Conservation (phyloP, 768 basidiomycete species). For the Rhizopogon vesiculosus region DNA sequence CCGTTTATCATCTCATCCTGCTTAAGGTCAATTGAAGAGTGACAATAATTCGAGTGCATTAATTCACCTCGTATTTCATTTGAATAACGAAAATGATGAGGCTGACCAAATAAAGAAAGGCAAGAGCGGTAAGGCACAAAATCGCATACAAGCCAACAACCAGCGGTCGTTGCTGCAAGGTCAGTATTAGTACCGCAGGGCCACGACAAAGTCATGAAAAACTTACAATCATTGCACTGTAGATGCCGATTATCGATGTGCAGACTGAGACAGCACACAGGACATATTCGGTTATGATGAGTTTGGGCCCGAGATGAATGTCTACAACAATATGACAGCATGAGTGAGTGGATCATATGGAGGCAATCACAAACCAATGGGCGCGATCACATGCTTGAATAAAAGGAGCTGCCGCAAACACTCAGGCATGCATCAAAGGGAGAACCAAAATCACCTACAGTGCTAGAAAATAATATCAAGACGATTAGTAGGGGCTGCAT, state of each 20-base stretch:
- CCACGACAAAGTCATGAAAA: neutral
- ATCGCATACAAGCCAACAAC: constrained; percentile 55
- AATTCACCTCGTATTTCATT: constrained; percentile 58
- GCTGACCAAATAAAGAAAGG: constrained; percentile 46
- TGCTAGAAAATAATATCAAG: constrained; percentile 13
- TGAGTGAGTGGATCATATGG: neutral
- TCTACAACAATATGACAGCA: constrained; percentile 22
- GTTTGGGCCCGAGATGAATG: constrained; percentile 36
- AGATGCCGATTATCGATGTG: constrained; percentile 53
- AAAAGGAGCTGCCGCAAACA: constrained; percentile 45
- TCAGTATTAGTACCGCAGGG: neutral
- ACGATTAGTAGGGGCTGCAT: neutral
- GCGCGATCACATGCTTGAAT: constrained; percentile 51
- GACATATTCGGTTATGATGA: constrained; percentile 56
- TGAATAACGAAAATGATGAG: constrained; percentile 58
- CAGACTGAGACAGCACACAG: constrained; percentile 45
- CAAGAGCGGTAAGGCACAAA: constrained; percentile 41
- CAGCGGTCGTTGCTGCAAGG: constrained; percentile 45
- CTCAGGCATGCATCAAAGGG: neutral
- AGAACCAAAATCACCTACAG: constrained; percentile 9
- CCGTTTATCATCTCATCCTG: constrained; percentile 56
- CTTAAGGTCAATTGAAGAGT: neutral
- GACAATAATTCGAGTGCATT: neutral
- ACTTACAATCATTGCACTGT: constrained; percentile 48
- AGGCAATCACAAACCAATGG: constrained; percentile 36